Percentiles rank a stretch among this genome's conserved stretches.
Conservation (phyloP, 1,284 basidiomycete genomes). For the Ceratobasidium sp. region DNA sequence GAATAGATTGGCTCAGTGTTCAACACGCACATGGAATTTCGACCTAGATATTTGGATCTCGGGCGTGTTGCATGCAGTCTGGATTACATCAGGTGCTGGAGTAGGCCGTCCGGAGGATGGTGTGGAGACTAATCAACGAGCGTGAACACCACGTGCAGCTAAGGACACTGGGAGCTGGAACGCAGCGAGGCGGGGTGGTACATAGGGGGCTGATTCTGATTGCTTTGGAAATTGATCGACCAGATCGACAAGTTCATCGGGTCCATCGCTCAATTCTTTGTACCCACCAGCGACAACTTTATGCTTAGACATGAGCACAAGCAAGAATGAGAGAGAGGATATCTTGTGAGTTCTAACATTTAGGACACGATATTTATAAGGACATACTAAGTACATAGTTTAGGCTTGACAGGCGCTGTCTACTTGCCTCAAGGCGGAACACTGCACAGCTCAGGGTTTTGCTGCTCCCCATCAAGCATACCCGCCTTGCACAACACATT, state of each 20-base stretch:
- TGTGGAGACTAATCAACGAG: not conserved
- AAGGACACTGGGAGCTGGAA: not conserved
- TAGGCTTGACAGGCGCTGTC: no score
- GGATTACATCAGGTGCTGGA: not conserved
- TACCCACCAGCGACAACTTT: slow-evolving; percentile 3
- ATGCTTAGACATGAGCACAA: not conserved
- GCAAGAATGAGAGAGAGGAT: not conserved
- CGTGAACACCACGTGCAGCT: not conserved
- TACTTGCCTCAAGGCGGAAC: no score
- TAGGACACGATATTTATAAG: no score
- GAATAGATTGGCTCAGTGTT: not conserved
- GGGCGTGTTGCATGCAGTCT: slow-evolving; percentile 2
- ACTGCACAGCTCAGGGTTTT: no score
- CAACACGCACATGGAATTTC: not conserved
- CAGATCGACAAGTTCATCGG: not conserved
- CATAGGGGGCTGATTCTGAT: not conserved
- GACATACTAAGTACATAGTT: no score
- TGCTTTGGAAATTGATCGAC: not conserved
- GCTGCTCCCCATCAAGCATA: no score
- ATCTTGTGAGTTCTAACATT: no score
- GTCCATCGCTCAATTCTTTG: slow-evolving; percentile 1
- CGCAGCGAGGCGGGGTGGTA: not conserved
- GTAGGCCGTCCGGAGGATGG: not conserved
- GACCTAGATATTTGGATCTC: not conserved
- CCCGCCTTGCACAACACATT: no score